Evolutionary conservation across 2,329 filamentous ascomycete genomes (phyloP).

Genomic region (Graphilbum fragrans): DNA sequence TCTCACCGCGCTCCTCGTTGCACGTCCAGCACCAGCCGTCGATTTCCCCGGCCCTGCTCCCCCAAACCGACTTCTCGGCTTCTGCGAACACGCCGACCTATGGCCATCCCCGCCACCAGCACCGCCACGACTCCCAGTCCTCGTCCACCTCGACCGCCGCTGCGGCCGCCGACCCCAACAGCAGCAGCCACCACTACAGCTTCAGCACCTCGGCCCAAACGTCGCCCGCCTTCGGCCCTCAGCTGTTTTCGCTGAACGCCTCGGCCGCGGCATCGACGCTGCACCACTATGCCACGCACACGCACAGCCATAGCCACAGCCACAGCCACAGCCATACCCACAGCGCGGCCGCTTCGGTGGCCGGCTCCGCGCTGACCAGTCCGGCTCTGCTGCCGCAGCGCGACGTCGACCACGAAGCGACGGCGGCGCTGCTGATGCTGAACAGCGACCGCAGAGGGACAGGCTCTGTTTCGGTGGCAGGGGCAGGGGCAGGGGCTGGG

Average conservation of each 20-base stretch:
- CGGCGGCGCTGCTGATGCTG: conserved; percentile 77
- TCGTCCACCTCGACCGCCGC: conserved; percentile 17
- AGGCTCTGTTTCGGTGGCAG: no score
- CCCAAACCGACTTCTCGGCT: conserved; percentile 23
- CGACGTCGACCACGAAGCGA: conserved; percentile 64
- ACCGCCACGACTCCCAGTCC: conserved; percentile 41
- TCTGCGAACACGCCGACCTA: background rate
- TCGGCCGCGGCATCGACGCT: background rate
- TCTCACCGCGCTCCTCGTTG: no score
- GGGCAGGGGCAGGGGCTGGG: conserved; percentile 12
- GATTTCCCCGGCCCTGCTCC: conserved; percentile 36
- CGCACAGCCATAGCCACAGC: no score
- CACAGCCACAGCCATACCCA: background rate
- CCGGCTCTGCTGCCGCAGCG: conserved; percentile 42
- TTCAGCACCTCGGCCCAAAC: conserved; percentile 29
- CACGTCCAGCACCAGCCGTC: no score
- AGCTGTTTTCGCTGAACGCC: conserved; percentile 26
- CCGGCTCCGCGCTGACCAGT: conserved; percentile 44
- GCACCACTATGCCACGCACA: background rate
- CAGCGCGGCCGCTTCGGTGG: conserved; percentile 19
- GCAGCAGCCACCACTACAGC: conserved; percentile 34
- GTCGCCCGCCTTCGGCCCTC: conserved; percentile 47
- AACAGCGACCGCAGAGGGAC: conserved; percentile 58
- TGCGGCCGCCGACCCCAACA: conserved; percentile 26
- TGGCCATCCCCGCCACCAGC: conserved; percentile 11